These are phyloP conservation scores for Halophytophthora polymorphica DNA, from an alignment of 352 stramenopile species.

Conservation along the genomic window DNA sequence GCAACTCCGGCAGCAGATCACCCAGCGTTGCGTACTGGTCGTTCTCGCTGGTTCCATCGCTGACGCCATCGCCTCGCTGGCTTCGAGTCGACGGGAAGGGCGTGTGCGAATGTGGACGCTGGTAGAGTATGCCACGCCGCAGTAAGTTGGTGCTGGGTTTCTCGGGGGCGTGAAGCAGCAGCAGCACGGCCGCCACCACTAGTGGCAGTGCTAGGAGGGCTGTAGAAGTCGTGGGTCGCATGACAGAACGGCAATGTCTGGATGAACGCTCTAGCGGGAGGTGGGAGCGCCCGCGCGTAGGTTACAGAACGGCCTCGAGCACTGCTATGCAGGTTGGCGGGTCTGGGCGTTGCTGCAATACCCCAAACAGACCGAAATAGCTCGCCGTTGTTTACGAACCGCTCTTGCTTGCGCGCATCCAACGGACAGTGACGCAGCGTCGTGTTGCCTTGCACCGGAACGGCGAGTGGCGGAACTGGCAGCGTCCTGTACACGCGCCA, in stretches of 20 bases:
- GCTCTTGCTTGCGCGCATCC: too few relatives aligned
- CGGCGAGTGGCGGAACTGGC: too few relatives aligned
- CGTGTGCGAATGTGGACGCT: neutral
- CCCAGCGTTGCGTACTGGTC: conserved; percentile 18
- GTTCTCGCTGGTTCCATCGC: conserved; percentile 1
- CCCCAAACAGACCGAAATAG: too few relatives aligned
- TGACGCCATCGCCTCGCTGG: conserved; percentile 1
- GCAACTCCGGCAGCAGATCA: conserved; percentile 19
- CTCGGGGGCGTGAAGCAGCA: conserved; percentile 13
- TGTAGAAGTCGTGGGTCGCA: conserved; percentile 10
- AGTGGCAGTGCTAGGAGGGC: conserved; percentile 11
- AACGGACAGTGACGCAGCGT: too few relatives aligned
- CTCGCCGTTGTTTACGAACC: too few relatives aligned
- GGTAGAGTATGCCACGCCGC: conserved; percentile 5
- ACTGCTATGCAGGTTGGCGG: too few relatives aligned
- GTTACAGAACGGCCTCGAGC: conserved; percentile 6
- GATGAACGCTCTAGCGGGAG: neutral
- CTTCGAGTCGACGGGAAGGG: conserved; percentile 15
- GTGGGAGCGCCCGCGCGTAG: neutral
- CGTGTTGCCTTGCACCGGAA: too few relatives aligned
- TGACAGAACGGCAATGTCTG: conserved; percentile 1
- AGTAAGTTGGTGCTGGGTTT: conserved; percentile 21
- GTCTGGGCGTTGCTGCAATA: too few relatives aligned
- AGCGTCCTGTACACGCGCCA: too few relatives aligned
- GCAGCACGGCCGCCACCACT: conserved; percentile 13